Evolutionary conservation across 2,329 filamentous ascomycete genomes (phyloP), one percentile per base, ranked within the genome.

Genomic region (Paecilomyces niveus): DNA sequence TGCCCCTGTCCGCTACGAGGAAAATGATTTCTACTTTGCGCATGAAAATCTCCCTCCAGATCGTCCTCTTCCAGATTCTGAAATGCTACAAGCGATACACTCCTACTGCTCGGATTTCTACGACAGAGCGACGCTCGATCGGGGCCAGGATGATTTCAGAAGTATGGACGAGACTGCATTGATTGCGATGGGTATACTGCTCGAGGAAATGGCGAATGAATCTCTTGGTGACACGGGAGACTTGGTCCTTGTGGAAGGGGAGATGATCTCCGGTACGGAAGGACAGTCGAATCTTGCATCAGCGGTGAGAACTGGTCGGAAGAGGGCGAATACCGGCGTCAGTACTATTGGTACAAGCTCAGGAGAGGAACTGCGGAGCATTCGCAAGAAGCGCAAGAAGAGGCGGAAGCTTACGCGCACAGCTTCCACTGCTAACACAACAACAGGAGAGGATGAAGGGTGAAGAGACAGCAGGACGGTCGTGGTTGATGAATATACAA

Each of bases 151-250:
- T 33, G 75, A 80, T 56, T 81, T 79, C 64, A 75, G 74, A 54
- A 84, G 79, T 59, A 78, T 88, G 76, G 83, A 87, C 59, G 84
- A 85, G 69, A 86, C 83, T 8, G 84, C 85, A 1, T 68, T 88
- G 57, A 76, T 87, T 62, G 83, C 83, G 0, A 68, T 86, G 64
- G 83, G 84, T 0, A 80, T 87, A 13, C 64, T 88, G 33, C 67
- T 87, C 26, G 85, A 88, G 70, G 85, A 87, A 67, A 75, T 80
- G 22, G 78, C 78, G 0, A 75, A 72, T 49, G 78, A 81, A 50
- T 66, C 74, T 3, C 67, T 87, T 18, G 84, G 83, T 1, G 74
- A 81, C 54, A 85, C 80, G 1, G 85, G 84, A 0, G 81, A 87
- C 68, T 68, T 86, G 63, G 81, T 80, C 0, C 78, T 87, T 57